Percentiles rank a stretch among this genome's conserved stretches.
phyloP scores from a whole-genome alignment of 2,329 filamentous ascomycete genomes.

The Calonectria multiphialidica region DNA sequence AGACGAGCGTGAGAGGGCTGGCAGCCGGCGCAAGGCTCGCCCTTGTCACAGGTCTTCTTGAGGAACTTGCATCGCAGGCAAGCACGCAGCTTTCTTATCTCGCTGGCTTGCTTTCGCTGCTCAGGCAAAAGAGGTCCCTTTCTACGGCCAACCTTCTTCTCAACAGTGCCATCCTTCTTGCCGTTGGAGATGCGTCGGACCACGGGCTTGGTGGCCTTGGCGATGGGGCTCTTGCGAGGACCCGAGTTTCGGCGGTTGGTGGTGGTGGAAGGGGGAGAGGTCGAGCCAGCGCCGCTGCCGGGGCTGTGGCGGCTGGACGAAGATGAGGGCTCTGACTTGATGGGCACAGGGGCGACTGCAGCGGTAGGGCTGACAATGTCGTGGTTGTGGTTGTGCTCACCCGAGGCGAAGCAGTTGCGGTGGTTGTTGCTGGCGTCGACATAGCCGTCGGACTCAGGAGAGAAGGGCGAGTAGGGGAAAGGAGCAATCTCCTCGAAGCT shows the following conservation, averaged over 20 bases:
- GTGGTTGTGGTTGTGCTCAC: constrained; percentile 62
- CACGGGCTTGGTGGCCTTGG: constrained; percentile 86
- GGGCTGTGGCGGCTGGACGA: constrained; percentile 70
- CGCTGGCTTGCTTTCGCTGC: constrained; percentile 95
- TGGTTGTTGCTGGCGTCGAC: constrained; percentile 69
- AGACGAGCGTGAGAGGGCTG: constrained; percentile 94
- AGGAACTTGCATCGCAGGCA: constrained; percentile 98
- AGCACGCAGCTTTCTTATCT: constrained; percentile 94
- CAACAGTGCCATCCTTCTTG: constrained; percentile 81
- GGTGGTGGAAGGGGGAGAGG: constrained; percentile 72
- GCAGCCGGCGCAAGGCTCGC: constrained; percentile 94
- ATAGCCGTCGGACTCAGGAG: constrained; percentile 83
- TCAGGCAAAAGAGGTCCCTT: constrained; percentile 92
- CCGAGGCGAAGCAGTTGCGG: constrained; percentile 69
- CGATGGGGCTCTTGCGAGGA: constrained; percentile 80
- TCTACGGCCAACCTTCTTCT: constrained; percentile 94
- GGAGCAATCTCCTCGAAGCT: constrained; percentile 84
- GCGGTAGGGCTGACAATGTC: constrained; percentile 76
- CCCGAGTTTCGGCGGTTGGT: constrained; percentile 74
- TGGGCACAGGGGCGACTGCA: constrained; percentile 76
- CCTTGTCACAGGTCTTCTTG: constrained; percentile 99
- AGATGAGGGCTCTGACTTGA: constrained; percentile 67
- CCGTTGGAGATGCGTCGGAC: constrained; percentile 81
- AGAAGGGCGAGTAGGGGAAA: constrained; percentile 84
- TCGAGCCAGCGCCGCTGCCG: constrained; percentile 69